A percentile compares a stretch with the other conserved stretches of the same genome.
These are phyloP conservation scores for Zygosaccharomyces kombuchaensis DNA, from an alignment of 805 yeast genomes.

Conservation along the genomic window DNA sequence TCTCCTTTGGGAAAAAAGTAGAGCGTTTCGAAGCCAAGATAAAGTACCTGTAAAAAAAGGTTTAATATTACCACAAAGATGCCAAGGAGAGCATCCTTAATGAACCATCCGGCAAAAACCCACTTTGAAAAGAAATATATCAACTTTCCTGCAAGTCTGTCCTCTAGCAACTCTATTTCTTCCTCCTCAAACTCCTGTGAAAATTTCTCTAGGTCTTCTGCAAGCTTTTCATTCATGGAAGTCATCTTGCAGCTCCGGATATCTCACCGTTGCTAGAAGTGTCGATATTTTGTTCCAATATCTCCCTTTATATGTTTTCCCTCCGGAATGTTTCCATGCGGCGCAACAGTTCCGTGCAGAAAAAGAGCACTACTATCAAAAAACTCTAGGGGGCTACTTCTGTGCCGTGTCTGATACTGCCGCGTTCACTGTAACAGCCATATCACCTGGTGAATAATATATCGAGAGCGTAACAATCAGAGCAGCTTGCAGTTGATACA, in stretches of 20 bases:
- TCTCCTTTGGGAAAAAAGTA: background rate
- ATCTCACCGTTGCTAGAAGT: background rate
- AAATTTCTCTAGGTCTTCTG: background rate
- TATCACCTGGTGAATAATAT: too few relatives aligned
- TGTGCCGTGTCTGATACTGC: too few relatives aligned
- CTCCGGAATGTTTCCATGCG: too few relatives aligned
- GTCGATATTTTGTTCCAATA: background rate
- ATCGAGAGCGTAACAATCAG: too few relatives aligned
- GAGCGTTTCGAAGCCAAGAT: background rate
- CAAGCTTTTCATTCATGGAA: background rate
- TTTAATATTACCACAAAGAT: background rate
- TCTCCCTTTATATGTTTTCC: slow-evolving; percentile 3
- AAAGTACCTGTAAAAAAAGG: background rate
- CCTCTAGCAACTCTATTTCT: background rate
- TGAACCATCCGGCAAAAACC: background rate
- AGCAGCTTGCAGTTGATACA: too few relatives aligned
- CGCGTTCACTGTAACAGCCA: too few relatives aligned
- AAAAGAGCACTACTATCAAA: too few relatives aligned
- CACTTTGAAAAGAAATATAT: background rate
- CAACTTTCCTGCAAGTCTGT: slow-evolving; percentile 1
- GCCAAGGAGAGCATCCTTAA: background rate
- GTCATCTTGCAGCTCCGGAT: background rate
- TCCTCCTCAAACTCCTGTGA: background rate
- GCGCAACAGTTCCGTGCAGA: too few relatives aligned
- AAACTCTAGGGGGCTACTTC: too few relatives aligned